Evolutionary conservation across 2,329 filamentous ascomycete genomes (phyloP).

Genomic region (Cryphonectria japonica): DNA sequence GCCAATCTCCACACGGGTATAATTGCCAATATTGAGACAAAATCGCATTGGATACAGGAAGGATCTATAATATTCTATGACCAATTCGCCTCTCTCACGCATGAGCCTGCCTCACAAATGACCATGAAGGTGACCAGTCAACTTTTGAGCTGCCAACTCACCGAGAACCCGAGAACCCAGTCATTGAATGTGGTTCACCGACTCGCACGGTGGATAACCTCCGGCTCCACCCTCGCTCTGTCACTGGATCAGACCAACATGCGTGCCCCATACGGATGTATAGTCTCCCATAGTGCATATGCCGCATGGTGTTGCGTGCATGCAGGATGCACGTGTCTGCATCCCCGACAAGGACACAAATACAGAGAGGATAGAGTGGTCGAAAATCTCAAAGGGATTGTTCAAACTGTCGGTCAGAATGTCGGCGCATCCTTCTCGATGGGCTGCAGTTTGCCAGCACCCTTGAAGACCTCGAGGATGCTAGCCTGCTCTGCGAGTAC

Average conservation of each 20-base stretch:
- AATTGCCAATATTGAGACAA: not conserved
- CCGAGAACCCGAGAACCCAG: not conserved
- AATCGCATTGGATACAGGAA: not conserved
- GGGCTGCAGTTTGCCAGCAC: constrained; percentile 50
- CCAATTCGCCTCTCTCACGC: not conserved
- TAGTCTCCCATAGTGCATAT: not conserved
- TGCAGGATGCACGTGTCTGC: constrained; percentile 6
- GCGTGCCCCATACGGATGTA: not conserved
- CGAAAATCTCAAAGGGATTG: not conserved
- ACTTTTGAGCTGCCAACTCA: not conserved
- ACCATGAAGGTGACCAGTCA: not conserved
- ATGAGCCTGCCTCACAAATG: not conserved
- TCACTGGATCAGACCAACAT: not conserved
- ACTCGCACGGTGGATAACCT: not conserved
- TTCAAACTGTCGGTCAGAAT: constrained; percentile 3
- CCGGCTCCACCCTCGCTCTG: not conserved
- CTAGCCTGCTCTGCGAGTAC: constrained; percentile 59
- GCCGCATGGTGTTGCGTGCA: not conserved
- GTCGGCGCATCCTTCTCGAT: constrained; percentile 43
- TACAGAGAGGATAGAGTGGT: too few species aligned
- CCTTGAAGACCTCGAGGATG: constrained; percentile 53
- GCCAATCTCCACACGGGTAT: not conserved
- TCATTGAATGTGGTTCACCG: constrained; percentile 1
- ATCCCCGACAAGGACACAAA: not conserved
- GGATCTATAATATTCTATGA: not conserved